Percentiles rank a stretch among this genome's conserved stretches.
Conservation (phyloP, 225 moss, liverwort and hornwort genomes). For the Ulota crispa region DNA sequence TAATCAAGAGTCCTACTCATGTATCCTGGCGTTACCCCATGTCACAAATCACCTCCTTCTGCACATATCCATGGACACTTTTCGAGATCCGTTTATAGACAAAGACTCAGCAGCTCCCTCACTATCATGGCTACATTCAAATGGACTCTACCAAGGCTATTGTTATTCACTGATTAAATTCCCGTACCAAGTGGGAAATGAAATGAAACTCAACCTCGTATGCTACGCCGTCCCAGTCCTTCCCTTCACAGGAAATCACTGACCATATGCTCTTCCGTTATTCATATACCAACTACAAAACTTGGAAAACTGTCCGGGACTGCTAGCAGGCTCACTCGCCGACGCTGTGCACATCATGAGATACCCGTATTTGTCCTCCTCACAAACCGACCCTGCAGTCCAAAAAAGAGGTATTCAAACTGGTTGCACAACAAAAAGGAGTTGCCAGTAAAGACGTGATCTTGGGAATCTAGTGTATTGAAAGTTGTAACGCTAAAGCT, state of each 20-base stretch:
- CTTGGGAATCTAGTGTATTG: neutral
- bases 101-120: constrained; percentile 10
- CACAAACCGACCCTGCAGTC: constrained; percentile 65
- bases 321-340: neutral
- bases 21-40: constrained; percentile 5
- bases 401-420: neutral
- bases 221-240: constrained; percentile 27
- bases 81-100: constrained; percentile 20
- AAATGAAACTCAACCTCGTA: neutral
- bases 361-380: constrained; percentile 36
- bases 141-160: constrained; percentile 2
- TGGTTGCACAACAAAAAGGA: constrained; percentile 7
- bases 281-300: constrained; percentile 21
- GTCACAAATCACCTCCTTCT: constrained; percentile 16
- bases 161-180: neutral
- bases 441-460: neutral
- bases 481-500: neutral
- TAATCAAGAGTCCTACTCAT: constrained; percentile 8
- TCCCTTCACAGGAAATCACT: constrained; percentile 19
- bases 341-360: constrained; percentile 19
- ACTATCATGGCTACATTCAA: constrained; percentile 11
- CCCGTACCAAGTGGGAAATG: neutral
- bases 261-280: constrained; percentile 22
- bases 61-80: neutral
- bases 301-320: neutral